These are phyloP conservation scores for Pyrus betulifolia DNA, from an alignment of 306 rosid species.

Conservation along the genomic window DNA sequence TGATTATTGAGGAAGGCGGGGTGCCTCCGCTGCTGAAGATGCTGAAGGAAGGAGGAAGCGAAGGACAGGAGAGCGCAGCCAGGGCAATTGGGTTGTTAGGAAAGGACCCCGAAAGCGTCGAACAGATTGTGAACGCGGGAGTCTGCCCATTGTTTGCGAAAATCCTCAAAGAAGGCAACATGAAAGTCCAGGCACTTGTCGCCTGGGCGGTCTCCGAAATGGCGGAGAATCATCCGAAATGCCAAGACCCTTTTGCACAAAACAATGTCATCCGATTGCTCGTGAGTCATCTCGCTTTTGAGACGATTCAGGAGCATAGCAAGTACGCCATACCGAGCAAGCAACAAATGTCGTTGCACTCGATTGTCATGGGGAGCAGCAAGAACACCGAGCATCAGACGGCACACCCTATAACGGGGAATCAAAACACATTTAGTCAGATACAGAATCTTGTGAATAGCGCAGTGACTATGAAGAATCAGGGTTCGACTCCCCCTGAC, in stretches of 20 bases:
- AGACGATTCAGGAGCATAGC: constrained; percentile 74
- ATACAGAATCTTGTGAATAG: constrained; percentile 23
- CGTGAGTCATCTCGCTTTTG: constrained; percentile 71
- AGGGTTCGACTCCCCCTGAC: no score
- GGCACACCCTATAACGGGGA: constrained; percentile 24
- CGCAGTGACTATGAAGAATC: constrained; percentile 12
- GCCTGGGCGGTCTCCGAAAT: constrained; percentile 71
- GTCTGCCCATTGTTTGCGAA: constrained; percentile 57
- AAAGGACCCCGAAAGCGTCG: constrained; percentile 58
- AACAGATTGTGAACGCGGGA: constrained; percentile 55
- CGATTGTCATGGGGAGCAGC: constrained; percentile 37
- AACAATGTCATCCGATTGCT: constrained; percentile 60
- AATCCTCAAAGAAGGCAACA: constrained; percentile 66
- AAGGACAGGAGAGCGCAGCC: constrained; percentile 65
- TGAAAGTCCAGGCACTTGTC: constrained; percentile 57
- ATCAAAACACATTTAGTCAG: constrained; percentile 1
- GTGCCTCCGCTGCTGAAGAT: constrained; percentile 47
- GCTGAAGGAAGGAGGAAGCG: constrained; percentile 49
- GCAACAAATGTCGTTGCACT: constrained; percentile 46
- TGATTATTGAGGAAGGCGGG: constrained; percentile 70
- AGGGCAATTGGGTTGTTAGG: constrained; percentile 63
- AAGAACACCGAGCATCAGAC: background rate
- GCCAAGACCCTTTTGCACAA: constrained; percentile 69
- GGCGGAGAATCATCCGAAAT: constrained; percentile 55
- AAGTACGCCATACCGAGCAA: constrained; percentile 41